phyloP scores from a whole-genome alignment of 2,329 filamentous ascomycete species.

The Coniochaeta ligniaria region DNA sequence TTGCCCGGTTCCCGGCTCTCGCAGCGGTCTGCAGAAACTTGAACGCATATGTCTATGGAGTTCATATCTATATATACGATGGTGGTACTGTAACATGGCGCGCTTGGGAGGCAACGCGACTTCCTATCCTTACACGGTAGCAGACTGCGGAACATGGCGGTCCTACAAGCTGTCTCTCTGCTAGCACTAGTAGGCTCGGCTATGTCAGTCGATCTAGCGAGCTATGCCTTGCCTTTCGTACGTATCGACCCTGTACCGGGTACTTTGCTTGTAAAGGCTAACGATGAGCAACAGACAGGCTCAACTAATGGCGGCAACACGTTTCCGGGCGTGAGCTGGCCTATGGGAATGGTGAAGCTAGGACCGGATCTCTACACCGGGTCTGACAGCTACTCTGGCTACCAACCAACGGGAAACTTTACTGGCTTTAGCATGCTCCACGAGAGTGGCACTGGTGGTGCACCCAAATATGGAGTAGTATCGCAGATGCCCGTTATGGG shows the following conservation, averaged over 20 bases:
- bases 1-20: not conserved
- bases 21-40: not conserved
- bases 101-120: not conserved
- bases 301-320: slow-evolving; percentile 38
- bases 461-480: slow-evolving; percentile 63
- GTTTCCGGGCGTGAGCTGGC: slow-evolving; percentile 40
- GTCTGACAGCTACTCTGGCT: slow-evolving; percentile 46
- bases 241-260: slow-evolving; percentile 10
- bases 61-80: not conserved
- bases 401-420: slow-evolving; percentile 41
- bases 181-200: not conserved
- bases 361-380: slow-evolving; percentile 42
- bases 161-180: not conserved
- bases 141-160: not conserved
- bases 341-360: slow-evolving; percentile 41
- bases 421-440: slow-evolving; percentile 59
- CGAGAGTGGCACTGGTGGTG: slow-evolving; percentile 60
- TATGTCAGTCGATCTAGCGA: slow-evolving; percentile 16
- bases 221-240: slow-evolving; percentile 27
- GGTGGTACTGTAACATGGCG: not conserved
- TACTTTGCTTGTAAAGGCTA: slow-evolving; percentile 1
- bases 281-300: slow-evolving; percentile 29
- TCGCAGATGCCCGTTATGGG: slow-evolving; percentile 50
- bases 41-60: not conserved
- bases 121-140: not conserved